A percentile compares a stretch with the other conserved stretches of the same genome.
These are phyloP conservation scores for Phytopythium cucurbitacearum DNA, from an alignment of 352 stramenopile species.

Conservation along the genomic window DNA sequence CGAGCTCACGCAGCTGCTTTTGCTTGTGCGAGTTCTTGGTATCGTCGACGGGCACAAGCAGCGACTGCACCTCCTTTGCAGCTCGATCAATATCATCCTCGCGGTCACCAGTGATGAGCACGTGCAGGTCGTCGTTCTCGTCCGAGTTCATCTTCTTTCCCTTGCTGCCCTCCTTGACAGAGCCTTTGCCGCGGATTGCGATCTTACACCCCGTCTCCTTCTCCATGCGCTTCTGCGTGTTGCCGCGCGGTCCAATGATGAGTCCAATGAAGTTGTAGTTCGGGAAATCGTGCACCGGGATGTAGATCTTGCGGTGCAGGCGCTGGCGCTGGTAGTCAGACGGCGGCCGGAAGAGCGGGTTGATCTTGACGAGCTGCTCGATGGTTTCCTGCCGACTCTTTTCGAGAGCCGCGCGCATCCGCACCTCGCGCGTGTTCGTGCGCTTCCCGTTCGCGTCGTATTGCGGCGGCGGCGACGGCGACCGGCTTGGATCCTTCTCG, in stretches of 20 bases:
- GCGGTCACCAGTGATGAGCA: conserved; percentile 91
- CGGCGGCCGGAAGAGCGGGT: conserved; percentile 86
- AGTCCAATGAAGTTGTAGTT: conserved; percentile 99
- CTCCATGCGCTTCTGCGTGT: conserved; percentile 99
- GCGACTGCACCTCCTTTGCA: conserved; percentile 83
- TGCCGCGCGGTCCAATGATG: conserved; percentile 98
- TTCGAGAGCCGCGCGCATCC: conserved; percentile 91
- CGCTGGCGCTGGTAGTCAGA: conserved; percentile 91
- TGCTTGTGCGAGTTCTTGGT: conserved; percentile 97
- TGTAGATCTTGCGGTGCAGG: conserved; percentile 95
- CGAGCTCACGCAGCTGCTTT: conserved; percentile 97
- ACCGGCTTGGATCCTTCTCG: conserved; percentile 87
- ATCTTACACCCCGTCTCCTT: conserved; percentile 98
- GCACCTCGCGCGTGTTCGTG: conserved; percentile 95
- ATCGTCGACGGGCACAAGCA: conserved; percentile 92
- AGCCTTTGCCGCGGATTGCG: conserved; percentile 95
- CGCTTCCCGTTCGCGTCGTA: conserved; percentile 96
- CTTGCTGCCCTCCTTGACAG: conserved; percentile 96
- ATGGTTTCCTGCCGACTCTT: conserved; percentile 91
- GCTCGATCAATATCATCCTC: conserved; percentile 86
- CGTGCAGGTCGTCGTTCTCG: conserved; percentile 96
- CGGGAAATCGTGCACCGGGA: conserved; percentile 97
- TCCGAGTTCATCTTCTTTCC: conserved; percentile 90
- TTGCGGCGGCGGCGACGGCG: conserved; percentile 89
- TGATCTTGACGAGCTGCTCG: conserved; percentile 95